phyloP scores from a whole-genome alignment of 371 early-diverging fungal genomes.

The Syncephalastrum sp. region DNA sequence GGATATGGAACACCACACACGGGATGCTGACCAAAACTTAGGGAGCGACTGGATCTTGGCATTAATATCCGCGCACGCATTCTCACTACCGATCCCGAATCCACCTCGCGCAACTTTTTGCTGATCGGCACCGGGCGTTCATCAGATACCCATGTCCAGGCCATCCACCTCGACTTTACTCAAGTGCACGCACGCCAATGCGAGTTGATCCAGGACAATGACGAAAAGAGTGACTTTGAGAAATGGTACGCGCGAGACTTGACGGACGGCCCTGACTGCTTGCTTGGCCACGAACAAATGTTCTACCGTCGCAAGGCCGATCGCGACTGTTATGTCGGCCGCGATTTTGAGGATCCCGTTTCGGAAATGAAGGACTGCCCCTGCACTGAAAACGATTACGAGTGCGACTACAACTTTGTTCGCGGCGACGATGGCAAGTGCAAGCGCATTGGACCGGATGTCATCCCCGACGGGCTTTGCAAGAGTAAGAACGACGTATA shows the following conservation, averaged over 20 bases:
- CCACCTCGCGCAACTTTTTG: constrained; percentile 60
- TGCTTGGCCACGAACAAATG: constrained; percentile 81
- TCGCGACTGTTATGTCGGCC: constrained; percentile 79
- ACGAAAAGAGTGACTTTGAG: constrained; percentile 73
- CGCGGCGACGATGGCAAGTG: constrained; percentile 57
- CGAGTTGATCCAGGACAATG: constrained; percentile 47
- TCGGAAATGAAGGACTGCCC: constrained; percentile 63
- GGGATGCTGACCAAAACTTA: constrained; percentile 8
- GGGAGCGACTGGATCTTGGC: constrained; percentile 38
- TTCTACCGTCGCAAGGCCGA: constrained; percentile 77
- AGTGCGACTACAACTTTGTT: constrained; percentile 88
- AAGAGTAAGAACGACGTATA: constrained; percentile 62
- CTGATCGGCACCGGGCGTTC: constrained; percentile 41
- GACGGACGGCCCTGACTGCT: constrained; percentile 69
- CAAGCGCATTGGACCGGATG: constrained; percentile 51
- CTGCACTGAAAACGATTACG: constrained; percentile 85
- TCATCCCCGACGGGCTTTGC: constrained; percentile 57
- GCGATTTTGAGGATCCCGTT: constrained; percentile 57
- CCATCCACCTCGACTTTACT: constrained; percentile 73
- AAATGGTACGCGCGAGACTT: constrained; percentile 68
- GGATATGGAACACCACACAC: no score
- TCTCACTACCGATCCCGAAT: constrained; percentile 66
- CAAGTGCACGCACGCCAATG: constrained; percentile 67
- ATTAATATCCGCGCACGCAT: constrained; percentile 53
- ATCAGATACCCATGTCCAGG: constrained; percentile 36